Conservation (phyloP, 1,139 yeast species). For the Suhomyces chickasaworum region DNA sequence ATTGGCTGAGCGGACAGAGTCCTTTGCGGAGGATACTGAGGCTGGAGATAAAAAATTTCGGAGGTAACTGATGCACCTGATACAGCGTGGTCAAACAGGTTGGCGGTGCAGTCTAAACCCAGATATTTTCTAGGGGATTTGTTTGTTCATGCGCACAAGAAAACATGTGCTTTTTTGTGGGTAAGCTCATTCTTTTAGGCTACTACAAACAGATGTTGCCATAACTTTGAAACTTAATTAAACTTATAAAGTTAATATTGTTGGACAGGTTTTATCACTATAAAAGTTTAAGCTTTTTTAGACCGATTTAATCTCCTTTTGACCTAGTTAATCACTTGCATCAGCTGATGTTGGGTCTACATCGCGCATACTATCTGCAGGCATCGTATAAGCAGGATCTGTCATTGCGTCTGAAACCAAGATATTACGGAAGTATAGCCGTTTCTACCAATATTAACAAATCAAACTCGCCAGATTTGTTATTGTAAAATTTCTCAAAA, state of each 20-base stretch:
- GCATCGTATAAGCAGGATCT: not conserved
- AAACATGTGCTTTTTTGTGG: not conserved
- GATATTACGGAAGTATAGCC: not conserved
- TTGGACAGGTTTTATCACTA: too few relatives aligned
- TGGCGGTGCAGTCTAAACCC: not conserved
- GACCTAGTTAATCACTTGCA: not conserved
- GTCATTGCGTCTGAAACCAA: not conserved
- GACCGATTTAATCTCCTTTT: too few relatives aligned
- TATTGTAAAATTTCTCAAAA: too few relatives aligned
- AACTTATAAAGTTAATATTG: too few relatives aligned
- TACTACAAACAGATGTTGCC: too few relatives aligned
- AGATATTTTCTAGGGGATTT: not conserved
- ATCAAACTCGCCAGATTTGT: too few relatives aligned
- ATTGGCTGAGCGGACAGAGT: not conserved
- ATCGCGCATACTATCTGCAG: not conserved
- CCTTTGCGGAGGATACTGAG: not conserved
- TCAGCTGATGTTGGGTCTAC: not conserved
- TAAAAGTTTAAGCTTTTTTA: too few relatives aligned
- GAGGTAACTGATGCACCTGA: not conserved
- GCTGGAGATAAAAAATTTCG: conserved; percentile 2
- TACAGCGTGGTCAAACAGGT: not conserved
- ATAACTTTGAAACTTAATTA: too few relatives aligned
- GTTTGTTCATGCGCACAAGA: not conserved
- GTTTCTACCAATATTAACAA: too few relatives aligned
- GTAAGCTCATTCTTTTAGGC: too few relatives aligned